These are phyloP conservation scores for Omphalotus guepiniiformis DNA, from an alignment of 768 basidiomycete species.

Conservation along the genomic window DNA sequence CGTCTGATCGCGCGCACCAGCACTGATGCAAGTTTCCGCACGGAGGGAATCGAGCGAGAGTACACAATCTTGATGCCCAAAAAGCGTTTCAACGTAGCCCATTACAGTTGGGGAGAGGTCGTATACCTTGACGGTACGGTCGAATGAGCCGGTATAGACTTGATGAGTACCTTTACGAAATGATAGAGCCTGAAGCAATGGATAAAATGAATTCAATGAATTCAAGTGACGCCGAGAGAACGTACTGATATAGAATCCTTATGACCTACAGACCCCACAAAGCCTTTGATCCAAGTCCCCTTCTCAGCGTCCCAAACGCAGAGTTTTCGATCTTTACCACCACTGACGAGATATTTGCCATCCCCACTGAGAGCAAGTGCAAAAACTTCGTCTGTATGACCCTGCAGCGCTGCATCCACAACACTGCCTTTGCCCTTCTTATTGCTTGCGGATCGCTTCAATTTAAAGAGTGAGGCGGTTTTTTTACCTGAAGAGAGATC, in stretches of 20 bases:
- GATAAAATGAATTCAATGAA: not conserved
- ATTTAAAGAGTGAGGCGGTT: slow-evolving; percentile 55
- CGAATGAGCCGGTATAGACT: slow-evolving; percentile 72
- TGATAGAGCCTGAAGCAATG: slow-evolving; percentile 46
- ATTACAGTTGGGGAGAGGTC: slow-evolving; percentile 68
- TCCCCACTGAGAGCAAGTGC: slow-evolving; percentile 81
- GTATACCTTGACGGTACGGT: slow-evolving; percentile 87
- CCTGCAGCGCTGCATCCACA: slow-evolving; percentile 42
- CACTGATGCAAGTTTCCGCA: slow-evolving; percentile 80
- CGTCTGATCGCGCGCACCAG: slow-evolving; percentile 88
- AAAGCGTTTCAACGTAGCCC: slow-evolving; percentile 94
- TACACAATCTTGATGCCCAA: slow-evolving; percentile 93
- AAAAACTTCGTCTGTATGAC: slow-evolving; percentile 86
- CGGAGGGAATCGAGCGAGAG: slow-evolving; percentile 75
- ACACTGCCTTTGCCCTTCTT: slow-evolving; percentile 56
- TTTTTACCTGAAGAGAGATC: slow-evolving; percentile 64
- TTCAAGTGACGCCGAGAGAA: slow-evolving; percentile 7
- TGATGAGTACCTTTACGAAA: slow-evolving; percentile 77
- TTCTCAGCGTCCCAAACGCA: slow-evolving; percentile 84
- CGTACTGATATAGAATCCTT: slow-evolving; percentile 38
- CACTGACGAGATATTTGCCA: slow-evolving; percentile 82
- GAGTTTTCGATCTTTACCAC: slow-evolving; percentile 76
- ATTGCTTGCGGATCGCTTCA: slow-evolving; percentile 46
- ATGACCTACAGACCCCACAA: slow-evolving; percentile 75
- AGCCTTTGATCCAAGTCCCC: slow-evolving; percentile 72